Evolutionary conservation across 768 basidiomycete species (phyloP), one percentile per base, ranked within the genome.

Genomic region (Kwoniella sp.): DNA sequence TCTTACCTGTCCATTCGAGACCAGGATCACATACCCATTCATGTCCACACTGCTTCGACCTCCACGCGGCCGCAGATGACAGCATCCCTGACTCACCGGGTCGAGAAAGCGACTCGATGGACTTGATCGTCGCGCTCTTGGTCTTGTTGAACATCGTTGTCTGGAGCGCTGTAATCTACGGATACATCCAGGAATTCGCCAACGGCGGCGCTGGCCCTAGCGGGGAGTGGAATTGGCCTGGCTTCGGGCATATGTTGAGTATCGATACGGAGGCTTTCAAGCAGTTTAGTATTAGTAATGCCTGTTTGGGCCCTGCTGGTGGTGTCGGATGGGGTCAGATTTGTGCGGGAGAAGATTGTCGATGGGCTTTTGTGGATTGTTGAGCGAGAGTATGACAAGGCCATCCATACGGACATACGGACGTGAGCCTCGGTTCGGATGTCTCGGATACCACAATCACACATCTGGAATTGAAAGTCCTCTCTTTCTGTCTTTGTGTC

Each of bases 121-220:
- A 68, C 24, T 54, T 48, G 58, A 36, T 65, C 10, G 59, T 62
- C 1, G 33, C 21, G 25, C 7, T 57, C 0, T 52, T 68, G 55
- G 46, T 65, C 22, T 17, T 64, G 3, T 27, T 68, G 22, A 68
- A 68, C 37, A n/a, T 64, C 6, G 27, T 68, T 27, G 57, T 68
- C 10, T 68, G 68, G 68, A 37, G 55, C 8, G 53, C 54, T 1
- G 68, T 68, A 21, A 33, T 61, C 26, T 64, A 47, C 24, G 54
- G 58, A 1, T 68, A 58, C 50, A 56, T 36, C 21, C 40, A 37
- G 12, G 54, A 63, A 30, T 63, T 47, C 19, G 17, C 17, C 17
- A 44, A 44, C 17, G 40, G 40, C 33, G 33, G 33, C 17, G 17
- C 8, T 19, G 40, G 40, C 40, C 55, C 40, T 19, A 36, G 40